Conservation (phyloP, 2,329 filamentous ascomycete species). For the Cadophora sp. region DNA sequence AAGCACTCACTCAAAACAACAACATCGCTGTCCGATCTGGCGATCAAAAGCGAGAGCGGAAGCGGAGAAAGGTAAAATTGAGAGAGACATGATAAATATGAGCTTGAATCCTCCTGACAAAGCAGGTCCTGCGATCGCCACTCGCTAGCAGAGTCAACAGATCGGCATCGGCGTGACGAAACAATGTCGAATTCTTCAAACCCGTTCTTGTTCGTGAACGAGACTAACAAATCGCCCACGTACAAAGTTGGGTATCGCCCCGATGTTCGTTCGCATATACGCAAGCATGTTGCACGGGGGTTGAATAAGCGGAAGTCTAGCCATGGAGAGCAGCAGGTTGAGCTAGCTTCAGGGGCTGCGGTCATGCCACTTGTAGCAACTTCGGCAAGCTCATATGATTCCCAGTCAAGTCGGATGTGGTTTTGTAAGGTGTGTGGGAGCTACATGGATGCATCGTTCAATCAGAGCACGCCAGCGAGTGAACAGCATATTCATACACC, state of each 20-base stretch:
- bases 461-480: neutral
- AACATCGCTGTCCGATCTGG: neutral
- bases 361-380: neutral
- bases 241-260: conserved; percentile 2
- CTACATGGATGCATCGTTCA: neutral
- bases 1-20: neutral
- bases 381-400: neutral
- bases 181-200: neutral
- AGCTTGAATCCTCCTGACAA: neutral
- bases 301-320: neutral
- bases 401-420: neutral
- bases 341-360: neutral
- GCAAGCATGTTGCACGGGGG: neutral
- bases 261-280: conserved; percentile 3
- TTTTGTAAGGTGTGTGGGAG: conserved; percentile 3
- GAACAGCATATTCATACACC: neutral
- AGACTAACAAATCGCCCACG: neutral
- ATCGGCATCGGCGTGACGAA: neutral
- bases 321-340: conserved; percentile 2
- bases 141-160: conserved; percentile 9
- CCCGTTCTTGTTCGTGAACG: neutral
- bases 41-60: neutral
- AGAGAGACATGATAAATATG: neutral
- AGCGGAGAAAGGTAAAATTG: no score
- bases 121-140: conserved; percentile 3